Evolutionary conservation across 257 asterid genomes (phyloP).

Genomic region (Penstemon davidsonii): DNA sequence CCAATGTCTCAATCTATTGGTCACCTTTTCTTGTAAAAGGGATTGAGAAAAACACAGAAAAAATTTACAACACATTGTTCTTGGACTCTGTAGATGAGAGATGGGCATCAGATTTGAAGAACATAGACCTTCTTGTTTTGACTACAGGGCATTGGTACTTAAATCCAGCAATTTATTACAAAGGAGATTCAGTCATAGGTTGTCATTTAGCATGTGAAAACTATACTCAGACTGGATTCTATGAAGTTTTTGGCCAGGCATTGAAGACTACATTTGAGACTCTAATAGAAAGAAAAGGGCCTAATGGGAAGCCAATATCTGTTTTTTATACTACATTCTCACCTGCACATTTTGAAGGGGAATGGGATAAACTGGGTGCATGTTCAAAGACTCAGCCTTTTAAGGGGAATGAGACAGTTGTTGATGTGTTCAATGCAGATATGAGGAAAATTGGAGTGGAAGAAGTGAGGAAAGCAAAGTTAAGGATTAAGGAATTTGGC

Average conservation of each 20-base stretch:
- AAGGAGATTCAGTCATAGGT: conserved; percentile 48
- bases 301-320: background rate
- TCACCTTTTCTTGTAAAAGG: conserved; percentile 83
- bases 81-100: conserved; percentile 58
- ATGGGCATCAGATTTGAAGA: conserved; percentile 57
- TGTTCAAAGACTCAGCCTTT: conserved; percentile 59
- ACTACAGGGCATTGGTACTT: conserved; percentile 78
- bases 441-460: conserved; percentile 54
- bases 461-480: conserved; percentile 37
- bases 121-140: conserved; percentile 51
- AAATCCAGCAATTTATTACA: conserved; percentile 44
- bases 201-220: conserved; percentile 56
- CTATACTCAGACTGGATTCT: conserved; percentile 60
- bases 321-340: conserved; percentile 62
- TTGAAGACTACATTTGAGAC: conserved; percentile 43
- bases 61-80: conserved; percentile 41
- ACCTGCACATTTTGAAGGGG: conserved; percentile 82
- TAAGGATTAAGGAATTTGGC: conserved; percentile 15
- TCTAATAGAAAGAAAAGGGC: conserved; percentile 30
- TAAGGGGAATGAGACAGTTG: conserved; percentile 34
- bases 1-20: conserved; percentile 68
- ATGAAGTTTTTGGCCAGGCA: conserved; percentile 52
- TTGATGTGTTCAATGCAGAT: conserved; percentile 53
- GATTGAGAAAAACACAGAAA: conserved; percentile 40
- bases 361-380: conserved; percentile 71